Conservation (phyloP, 163 green algal species). For the Scenedesmus sp. region DNA sequence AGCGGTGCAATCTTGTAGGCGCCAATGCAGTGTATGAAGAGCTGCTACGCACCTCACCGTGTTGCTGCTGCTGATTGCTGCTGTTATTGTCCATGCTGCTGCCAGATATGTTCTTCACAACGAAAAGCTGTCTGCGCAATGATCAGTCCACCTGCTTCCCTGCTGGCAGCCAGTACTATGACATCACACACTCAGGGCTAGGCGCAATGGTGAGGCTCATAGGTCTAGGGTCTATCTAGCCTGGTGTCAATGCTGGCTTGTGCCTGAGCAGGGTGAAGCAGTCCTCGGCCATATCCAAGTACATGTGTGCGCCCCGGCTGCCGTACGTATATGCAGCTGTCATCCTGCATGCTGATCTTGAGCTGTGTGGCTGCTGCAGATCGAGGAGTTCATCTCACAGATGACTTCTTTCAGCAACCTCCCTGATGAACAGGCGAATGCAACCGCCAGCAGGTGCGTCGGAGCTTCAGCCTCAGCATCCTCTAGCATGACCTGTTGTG, state of each 20-base stretch:
- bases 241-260: too few species aligned
- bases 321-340: not conserved
- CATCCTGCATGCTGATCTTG: not conserved
- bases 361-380: not conserved
- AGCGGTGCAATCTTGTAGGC: too few species aligned
- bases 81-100: not conserved
- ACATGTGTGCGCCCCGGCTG: too few species aligned
- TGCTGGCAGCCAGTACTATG: not conserved
- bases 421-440: slow-evolving; percentile 4
- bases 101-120: slow-evolving; percentile 36
- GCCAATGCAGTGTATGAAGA: too few species aligned
- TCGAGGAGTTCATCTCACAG: slow-evolving; percentile 23
- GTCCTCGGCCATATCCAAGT: too few species aligned
- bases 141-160: slow-evolving; percentile 18
- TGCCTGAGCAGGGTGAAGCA: too few species aligned
- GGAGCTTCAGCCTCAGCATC: not conserved
- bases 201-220: too few species aligned
- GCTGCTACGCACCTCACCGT: too few species aligned
- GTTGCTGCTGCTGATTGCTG: not conserved
- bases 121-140: slow-evolving; percentile 9
- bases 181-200: slow-evolving; percentile 16
- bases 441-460: not conserved
- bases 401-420: slow-evolving; percentile 31
- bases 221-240: too few species aligned
- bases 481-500: too few species aligned